Percentiles rank a stretch among this genome's conserved stretches.
phyloP scores from a whole-genome alignment of 371 early-diverging fungal species.

The Mortierella sp. region DNA sequence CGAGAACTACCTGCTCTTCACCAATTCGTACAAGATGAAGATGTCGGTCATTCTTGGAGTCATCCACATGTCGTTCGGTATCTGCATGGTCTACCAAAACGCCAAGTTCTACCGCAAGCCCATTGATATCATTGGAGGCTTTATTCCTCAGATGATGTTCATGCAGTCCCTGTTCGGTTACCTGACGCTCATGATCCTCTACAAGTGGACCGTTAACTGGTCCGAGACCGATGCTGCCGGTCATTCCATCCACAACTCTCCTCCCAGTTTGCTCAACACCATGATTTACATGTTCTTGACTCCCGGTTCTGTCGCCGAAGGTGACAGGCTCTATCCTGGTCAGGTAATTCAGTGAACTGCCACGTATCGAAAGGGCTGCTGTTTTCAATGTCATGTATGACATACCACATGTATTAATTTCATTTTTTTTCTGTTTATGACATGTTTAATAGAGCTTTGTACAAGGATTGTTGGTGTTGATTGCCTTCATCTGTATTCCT shows the following conservation, averaged over 20 bases:
- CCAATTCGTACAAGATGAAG: slow-evolving; percentile 99
- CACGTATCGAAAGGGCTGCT: background rate
- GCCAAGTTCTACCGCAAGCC: slow-evolving; percentile 89
- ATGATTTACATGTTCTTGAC: slow-evolving; percentile 99
- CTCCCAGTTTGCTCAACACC: slow-evolving; percentile 98
- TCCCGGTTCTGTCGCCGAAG: slow-evolving; percentile 91
- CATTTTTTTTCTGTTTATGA: background rate
- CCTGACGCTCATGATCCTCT: slow-evolving; percentile 92
- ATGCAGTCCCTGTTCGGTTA: slow-evolving; percentile 98
- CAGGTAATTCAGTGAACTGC: slow-evolving; percentile 70
- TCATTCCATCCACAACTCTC: slow-evolving; percentile 75
- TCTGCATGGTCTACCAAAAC: slow-evolving; percentile 93
- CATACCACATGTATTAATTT: no score
- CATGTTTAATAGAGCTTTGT: slow-evolving; percentile 72
- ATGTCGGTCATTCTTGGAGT: slow-evolving; percentile 98
- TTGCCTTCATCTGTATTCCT: slow-evolving; percentile 95
- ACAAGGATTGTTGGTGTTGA: slow-evolving; percentile 87
- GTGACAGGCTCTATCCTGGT: slow-evolving; percentile 86
- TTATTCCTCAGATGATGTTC: slow-evolving; percentile 97
- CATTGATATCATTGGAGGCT: slow-evolving; percentile 87
- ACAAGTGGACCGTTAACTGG: slow-evolving; percentile 98
- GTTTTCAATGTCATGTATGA: background rate
- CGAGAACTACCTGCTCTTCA: slow-evolving; percentile 94
- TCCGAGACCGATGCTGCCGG: slow-evolving; percentile 79
- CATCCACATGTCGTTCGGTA: slow-evolving; percentile 98